Evolutionary conservation across 306 rosid genomes (phyloP).

Genomic region (Prunus mongolica): DNA sequence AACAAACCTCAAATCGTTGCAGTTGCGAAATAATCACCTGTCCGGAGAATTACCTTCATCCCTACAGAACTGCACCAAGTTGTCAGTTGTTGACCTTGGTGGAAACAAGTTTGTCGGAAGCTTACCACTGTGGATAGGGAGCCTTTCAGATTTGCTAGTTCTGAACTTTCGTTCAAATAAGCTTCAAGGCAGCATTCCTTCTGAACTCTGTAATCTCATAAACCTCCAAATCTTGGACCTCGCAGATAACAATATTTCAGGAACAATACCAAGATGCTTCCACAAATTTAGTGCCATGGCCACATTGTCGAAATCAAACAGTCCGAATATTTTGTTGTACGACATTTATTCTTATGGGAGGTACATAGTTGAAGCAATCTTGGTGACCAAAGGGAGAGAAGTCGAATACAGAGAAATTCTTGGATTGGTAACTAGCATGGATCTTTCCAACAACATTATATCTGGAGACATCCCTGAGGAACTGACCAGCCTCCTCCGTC

Average conservation of each 20-base stretch:
- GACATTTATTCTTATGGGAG: no score
- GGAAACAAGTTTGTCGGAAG: slow-evolving; percentile 12
- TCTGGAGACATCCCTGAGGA: background rate
- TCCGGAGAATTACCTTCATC: slow-evolving; percentile 15
- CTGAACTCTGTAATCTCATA: background rate
- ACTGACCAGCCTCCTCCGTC: background rate
- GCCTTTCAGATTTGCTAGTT: background rate
- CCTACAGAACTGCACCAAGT: background rate
- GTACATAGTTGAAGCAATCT: background rate
- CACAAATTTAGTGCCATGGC: background rate
- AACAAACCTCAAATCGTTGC: background rate
- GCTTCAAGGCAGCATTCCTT: slow-evolving; percentile 11
- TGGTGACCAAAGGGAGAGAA: slow-evolving; percentile 6
- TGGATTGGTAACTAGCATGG: background rate
- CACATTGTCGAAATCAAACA: background rate
- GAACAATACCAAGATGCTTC: slow-evolving; percentile 23
- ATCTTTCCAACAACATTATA: slow-evolving; percentile 8
- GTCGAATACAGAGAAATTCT: background rate
- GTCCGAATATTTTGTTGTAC: no score
- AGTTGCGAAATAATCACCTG: slow-evolving; percentile 13
- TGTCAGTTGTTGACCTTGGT: background rate
- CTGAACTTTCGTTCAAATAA: slow-evolving; percentile 21
- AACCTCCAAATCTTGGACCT: slow-evolving; percentile 16
- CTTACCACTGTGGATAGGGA: slow-evolving; percentile 13
- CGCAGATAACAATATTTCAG: slow-evolving; percentile 5